Base-by-base conservation (phyloP, 257 asterid genomes). In the Solanum ahanhuiri region DNA sequence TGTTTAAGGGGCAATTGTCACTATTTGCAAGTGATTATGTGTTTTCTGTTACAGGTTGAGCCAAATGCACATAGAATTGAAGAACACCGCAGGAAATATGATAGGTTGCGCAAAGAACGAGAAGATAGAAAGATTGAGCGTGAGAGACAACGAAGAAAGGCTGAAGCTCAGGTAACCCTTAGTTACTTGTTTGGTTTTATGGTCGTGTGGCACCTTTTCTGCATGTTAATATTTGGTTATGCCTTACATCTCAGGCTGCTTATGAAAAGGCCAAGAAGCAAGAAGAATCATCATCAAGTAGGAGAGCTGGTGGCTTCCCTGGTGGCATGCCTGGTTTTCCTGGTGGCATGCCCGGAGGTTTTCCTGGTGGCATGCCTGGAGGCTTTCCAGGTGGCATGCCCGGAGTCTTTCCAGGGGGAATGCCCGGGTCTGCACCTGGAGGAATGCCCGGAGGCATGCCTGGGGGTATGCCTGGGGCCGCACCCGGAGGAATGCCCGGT, bases 31-130 rank as follows among this genome's bases (percentile, higher is more conserved):
- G 28, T 84, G 66, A 34, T 76, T 72, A 57, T 18, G 54, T 28
- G 63, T 25, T 66, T 2, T 85, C 60, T 87, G 63, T 72, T 43
- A 64, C 85, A 96, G 99, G 98, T 95, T 85, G 99, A 95, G 89
- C 98, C 99, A 58, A 97, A 93, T 90, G 98, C 90, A 10, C 98
- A 94, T 86, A 97, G 92, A 91, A 93, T 97, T 84, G 99, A 97
- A 89, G 98, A 95, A 81, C 99, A 97, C 89, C 93, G 93, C 37
- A 90, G 95, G 89, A 97, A 97, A 77, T 97, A 97, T 87, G 98
- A 95, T 12, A 92, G 97, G 92, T 93, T 97, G 86, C 94, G 93
- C 12, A 97, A 97, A 90, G 99, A 97, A 91, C 91, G 96, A 88
- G 98, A 93, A 67, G 97, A 93, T 57, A 92, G 91, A 89, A 94